phyloP scores from a whole-genome alignment of 2,329 filamentous ascomycete genomes.

The Diplocarpon mali region DNA sequence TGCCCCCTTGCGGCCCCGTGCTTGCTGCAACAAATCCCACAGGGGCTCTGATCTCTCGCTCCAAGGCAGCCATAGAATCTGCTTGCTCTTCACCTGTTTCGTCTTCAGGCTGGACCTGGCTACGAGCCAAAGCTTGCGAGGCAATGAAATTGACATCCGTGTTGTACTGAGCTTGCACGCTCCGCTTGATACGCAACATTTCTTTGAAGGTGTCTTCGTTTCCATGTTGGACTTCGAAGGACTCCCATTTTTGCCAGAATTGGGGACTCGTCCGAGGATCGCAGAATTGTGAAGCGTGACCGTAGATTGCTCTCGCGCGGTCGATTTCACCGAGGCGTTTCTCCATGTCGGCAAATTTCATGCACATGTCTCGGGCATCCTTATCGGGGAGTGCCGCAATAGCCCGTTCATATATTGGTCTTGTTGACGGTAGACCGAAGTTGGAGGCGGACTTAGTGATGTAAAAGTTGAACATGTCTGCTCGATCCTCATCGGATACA shows the following conservation, averaged over 20 bases:
- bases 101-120: conserved; percentile 39
- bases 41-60: conserved; percentile 78
- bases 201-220: conserved; percentile 99
- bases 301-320: conserved; percentile 87
- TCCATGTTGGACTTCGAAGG: conserved; percentile 93
- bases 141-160: conserved; percentile 99
- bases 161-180: conserved; percentile 92
- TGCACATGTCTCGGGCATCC: conserved; percentile 94
- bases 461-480: conserved; percentile 99
- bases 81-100: conserved; percentile 38
- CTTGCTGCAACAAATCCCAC: conserved; percentile 85
- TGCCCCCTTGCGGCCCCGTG: conserved; percentile 56
- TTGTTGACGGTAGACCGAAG: conserved; percentile 88
- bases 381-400: conserved; percentile 86
- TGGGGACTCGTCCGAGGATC: conserved; percentile 81
- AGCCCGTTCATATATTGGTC: conserved; percentile 91
- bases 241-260: conserved; percentile 96
- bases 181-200: conserved; percentile 95
- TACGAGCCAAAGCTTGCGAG: conserved; percentile 80
- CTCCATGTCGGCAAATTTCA: conserved; percentile 98
- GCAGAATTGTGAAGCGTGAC: conserved; percentile 93
- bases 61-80: conserved; percentile 83
- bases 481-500: conserved; percentile 85
- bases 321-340: conserved; percentile 86
- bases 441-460: conserved; percentile 98